Conservation (phyloP, 148 eudicot genomes). For the Vaccinium vitisidaea region DNA sequence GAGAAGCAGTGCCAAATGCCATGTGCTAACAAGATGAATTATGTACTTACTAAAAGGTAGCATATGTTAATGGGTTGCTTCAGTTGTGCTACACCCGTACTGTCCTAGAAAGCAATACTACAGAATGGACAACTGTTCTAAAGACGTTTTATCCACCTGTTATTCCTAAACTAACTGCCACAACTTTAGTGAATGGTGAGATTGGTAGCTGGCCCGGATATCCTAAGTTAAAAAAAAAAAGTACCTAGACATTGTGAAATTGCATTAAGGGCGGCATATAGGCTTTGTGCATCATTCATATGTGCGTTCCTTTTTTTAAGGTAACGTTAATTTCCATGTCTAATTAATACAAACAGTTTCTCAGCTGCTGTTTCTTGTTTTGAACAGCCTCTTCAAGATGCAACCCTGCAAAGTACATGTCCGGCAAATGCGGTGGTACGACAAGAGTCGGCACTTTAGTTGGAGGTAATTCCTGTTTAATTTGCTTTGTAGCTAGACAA, state of each 20-base stretch:
- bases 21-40: not conserved
- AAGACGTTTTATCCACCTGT: not conserved
- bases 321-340: not conserved
- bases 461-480: constrained; percentile 46
- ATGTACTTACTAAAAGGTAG: not conserved
- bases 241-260: not conserved
- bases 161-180: too few relatives aligned
- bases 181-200: too few relatives aligned
- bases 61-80: not conserved
- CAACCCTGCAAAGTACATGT: constrained; percentile 34
- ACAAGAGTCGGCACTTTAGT: constrained; percentile 37
- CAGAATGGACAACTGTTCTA: not conserved
- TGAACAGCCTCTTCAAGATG: constrained; percentile 34
- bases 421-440: constrained; percentile 46
- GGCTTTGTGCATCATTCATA: not conserved
- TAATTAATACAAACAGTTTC: not conserved
- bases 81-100: not conserved
- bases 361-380: not conserved
- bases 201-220: too few relatives aligned
- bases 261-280: not conserved
- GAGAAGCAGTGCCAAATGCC: not conserved
- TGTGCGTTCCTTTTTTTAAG: not conserved
- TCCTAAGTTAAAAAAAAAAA: too few relatives aligned
- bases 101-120: not conserved
- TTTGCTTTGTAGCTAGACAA: not conserved